phyloP scores from a whole-genome alignment of 2,329 filamentous ascomycete species.

The Exutisphaerella laricina region DNA sequence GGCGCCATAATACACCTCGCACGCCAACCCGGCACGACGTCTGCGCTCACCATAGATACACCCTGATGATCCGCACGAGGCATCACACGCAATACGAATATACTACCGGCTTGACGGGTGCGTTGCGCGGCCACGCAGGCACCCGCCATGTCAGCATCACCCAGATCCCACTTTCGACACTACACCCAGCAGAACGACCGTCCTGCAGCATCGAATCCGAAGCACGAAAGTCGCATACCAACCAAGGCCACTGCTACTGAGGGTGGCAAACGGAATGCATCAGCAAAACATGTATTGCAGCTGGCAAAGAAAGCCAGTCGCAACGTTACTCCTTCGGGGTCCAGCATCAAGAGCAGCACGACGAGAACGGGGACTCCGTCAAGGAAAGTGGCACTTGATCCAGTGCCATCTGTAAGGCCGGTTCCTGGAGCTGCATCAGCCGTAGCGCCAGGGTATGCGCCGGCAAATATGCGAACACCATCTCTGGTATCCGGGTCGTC shows the following conservation, averaged over 20 bases:
- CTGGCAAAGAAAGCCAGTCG: constrained; percentile 25
- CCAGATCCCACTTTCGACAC: constrained; percentile 6
- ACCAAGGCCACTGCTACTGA: constrained; percentile 13
- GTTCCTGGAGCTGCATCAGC: constrained; percentile 10
- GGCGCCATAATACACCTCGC: constrained; percentile 4
- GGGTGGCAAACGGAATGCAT: constrained; percentile 13
- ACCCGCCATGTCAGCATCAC: constrained; percentile 12
- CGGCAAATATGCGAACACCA: constrained; percentile 37
- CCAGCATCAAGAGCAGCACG: constrained; percentile 13
- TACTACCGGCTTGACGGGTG: constrained; percentile 7
- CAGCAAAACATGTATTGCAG: constrained; percentile 24
- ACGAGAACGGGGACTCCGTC: constrained; percentile 15
- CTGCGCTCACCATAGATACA: neutral
- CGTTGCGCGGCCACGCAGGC: constrained; percentile 8
- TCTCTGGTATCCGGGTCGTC: constrained; percentile 47
- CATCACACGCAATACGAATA: constrained; percentile 2
- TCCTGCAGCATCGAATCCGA: constrained; percentile 4
- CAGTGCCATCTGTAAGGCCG: constrained; percentile 7
- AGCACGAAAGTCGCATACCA: constrained; percentile 21
- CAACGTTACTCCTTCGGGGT: constrained; percentile 12
- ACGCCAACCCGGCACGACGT: constrained; percentile 4
- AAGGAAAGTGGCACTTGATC: constrained; percentile 10
- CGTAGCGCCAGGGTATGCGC: constrained; percentile 9
- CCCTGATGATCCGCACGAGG: constrained; percentile 7
- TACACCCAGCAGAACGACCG: constrained; percentile 1